Conservation (phyloP, 345 rosid species). For the Tarenaya hassleriana region DNA sequence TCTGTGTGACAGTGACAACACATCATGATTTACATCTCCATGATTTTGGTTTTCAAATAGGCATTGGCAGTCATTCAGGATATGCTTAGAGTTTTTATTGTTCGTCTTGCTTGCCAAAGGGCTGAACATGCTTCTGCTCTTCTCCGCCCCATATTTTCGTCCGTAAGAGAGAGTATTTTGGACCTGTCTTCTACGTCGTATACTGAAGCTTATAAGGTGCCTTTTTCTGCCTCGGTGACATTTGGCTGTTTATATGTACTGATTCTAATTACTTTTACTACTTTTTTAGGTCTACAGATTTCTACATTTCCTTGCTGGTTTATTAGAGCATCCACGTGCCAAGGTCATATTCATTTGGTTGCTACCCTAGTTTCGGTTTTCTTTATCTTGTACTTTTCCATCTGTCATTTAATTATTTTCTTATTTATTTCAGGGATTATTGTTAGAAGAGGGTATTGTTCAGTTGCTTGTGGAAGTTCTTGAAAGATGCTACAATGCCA, state of each 20-base stretch:
- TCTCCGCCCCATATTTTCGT: conserved; percentile 62
- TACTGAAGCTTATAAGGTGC: conserved; percentile 71
- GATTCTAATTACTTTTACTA: conserved; percentile 19
- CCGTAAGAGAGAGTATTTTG: conserved; percentile 45
- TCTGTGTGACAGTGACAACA: neutral
- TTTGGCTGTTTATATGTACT: conserved; percentile 12
- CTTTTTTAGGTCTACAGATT: conserved; percentile 58
- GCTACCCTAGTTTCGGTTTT: conserved; percentile 13
- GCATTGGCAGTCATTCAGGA: conserved; percentile 81
- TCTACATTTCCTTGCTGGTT: conserved; percentile 66
- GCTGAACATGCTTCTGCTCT: conserved; percentile 66
- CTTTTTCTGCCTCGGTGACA: conserved; percentile 22
- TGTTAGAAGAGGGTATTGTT: conserved; percentile 61
- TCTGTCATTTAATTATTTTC: conserved; percentile 16
- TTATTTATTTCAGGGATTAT: conserved; percentile 43
- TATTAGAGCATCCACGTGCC: conserved; percentile 83
- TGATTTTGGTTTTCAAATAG: conserved; percentile 36
- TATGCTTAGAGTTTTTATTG: conserved; percentile 88
- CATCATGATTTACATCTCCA: conserved; percentile 17
- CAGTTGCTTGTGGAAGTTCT: conserved; percentile 50
- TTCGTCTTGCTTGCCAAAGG: conserved; percentile 74
- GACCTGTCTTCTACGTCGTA: conserved; percentile 43
- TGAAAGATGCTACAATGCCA: conserved; percentile 55
- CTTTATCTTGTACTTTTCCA: conserved; percentile 4
- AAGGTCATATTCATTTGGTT: conserved; percentile 44